Evolutionary conservation across 164 flowering plant species (phyloP).

Genomic region (Buxus sempervirens): DNA sequence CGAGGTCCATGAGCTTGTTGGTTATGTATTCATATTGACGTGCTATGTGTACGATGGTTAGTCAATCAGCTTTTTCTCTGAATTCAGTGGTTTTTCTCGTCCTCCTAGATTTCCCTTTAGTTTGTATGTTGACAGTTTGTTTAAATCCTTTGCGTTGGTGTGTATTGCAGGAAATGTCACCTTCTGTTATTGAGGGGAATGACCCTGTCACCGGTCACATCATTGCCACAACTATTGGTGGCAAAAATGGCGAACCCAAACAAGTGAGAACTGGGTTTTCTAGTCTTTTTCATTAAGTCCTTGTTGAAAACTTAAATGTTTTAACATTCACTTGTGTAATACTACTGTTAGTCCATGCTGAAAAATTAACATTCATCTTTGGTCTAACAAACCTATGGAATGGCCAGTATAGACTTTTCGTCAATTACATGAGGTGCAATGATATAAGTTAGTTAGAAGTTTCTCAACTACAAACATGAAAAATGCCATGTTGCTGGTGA

Average conservation of each 20-base stretch:
- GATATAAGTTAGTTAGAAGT: neutral
- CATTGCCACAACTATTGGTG: slow-evolving; percentile 89
- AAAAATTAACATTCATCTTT: neutral
- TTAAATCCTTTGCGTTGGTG: neutral
- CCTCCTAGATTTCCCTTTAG: neutral
- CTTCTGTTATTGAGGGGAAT: slow-evolving; percentile 66
- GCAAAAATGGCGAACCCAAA: slow-evolving; percentile 90
- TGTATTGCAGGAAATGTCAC: slow-evolving; percentile 60
- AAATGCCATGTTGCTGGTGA: neutral
- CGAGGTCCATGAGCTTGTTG: neutral
- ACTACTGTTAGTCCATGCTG: neutral
- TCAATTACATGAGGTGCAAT: neutral
- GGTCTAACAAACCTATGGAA: too few relatives aligned
- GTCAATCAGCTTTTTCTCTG: neutral
- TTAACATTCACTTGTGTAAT: neutral
- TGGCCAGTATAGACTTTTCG: neutral
- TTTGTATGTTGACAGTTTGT: neutral
- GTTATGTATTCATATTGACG: neutral
- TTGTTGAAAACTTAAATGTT: neutral
- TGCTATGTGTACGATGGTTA: slow-evolving; percentile 1
- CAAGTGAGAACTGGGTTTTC: slow-evolving; percentile 35
- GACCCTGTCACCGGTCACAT: slow-evolving; percentile 86
- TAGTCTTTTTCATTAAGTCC: neutral
- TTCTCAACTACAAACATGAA: neutral
- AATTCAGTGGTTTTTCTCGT: neutral